A percentile compares a stretch with the other conserved stretches of the same genome.
Evolutionary conservation across 352 stramenopile genomes (phyloP).

Genomic region (Globisporangium viniferum): DNA sequence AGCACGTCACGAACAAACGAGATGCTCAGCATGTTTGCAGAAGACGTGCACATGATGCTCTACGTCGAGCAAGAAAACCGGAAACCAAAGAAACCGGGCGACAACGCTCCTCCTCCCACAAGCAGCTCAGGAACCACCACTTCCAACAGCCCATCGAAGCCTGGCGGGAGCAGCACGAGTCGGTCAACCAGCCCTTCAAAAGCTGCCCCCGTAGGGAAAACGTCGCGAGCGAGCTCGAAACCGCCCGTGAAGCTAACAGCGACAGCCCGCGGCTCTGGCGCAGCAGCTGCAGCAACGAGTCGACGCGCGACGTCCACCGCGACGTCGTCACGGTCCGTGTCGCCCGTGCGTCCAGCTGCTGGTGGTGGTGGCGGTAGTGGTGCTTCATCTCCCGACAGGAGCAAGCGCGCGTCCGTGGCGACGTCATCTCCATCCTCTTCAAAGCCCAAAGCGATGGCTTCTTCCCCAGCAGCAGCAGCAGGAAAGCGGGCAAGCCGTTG

Average conservation of each 20-base stretch:
- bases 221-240: background rate
- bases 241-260: slow-evolving; percentile 10
- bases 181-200: slow-evolving; percentile 3
- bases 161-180: slow-evolving; percentile 9
- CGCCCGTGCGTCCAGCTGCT: background rate
- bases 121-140: background rate
- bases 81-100: slow-evolving; percentile 41
- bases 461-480: background rate
- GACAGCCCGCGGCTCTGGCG: slow-evolving; percentile 11
- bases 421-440: background rate
- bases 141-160: slow-evolving; percentile 8
- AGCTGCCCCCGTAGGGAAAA: slow-evolving; percentile 1
- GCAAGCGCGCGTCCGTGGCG: slow-evolving; percentile 9
- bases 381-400: background rate
- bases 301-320: slow-evolving; percentile 9
- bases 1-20: slow-evolving; percentile 47
- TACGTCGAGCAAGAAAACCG: slow-evolving; percentile 57
- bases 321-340: background rate
- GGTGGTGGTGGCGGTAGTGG: background rate
- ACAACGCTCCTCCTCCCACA: background rate
- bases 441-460: background rate
- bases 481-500: background rate
- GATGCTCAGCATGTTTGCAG: slow-evolving; percentile 52
- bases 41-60: slow-evolving; percentile 57
- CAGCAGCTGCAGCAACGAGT: slow-evolving; percentile 7